Evolutionary conservation across 305 asterid genomes (phyloP).

Genomic region (Fraxinus sp.): DNA sequence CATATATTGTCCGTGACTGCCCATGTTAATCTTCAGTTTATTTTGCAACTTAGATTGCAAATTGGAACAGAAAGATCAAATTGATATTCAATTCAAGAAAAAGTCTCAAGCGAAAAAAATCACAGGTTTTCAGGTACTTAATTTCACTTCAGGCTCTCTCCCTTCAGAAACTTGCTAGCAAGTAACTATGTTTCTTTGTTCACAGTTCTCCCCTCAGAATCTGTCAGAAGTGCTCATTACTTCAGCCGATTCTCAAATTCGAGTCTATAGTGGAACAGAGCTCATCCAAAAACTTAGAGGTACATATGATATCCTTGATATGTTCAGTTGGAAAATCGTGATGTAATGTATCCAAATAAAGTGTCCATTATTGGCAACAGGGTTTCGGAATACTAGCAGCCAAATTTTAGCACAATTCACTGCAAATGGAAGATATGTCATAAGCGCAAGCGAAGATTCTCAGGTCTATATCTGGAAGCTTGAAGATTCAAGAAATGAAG

Average conservation of each 20-base stretch:
- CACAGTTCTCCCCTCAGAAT: conserved; percentile 69
- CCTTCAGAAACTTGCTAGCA: background rate
- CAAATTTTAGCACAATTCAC: conserved; percentile 78
- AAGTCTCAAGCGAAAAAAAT: conserved; percentile 48
- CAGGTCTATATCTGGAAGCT: conserved; percentile 85
- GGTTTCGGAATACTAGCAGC: conserved; percentile 82
- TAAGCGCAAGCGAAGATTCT: conserved; percentile 89
- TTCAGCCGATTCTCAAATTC: conserved; percentile 82
- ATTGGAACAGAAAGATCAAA: conserved; percentile 36
- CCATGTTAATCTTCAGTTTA: conserved; percentile 5
- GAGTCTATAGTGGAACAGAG: conserved; percentile 61
- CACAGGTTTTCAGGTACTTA: conserved; percentile 83
- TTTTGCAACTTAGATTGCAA: conserved; percentile 56
- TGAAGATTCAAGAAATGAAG: conserved; percentile 41
- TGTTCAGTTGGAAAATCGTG: background rate
- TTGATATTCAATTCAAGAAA: conserved; percentile 40
- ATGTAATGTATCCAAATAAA: background rate
- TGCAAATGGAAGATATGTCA: conserved; percentile 66
- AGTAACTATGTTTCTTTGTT: conserved; percentile 7
- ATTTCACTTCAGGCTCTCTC: conserved; percentile 9
- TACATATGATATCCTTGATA: conserved; percentile 9
- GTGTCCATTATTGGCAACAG: conserved; percentile 32
- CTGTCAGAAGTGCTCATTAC: conserved; percentile 75
- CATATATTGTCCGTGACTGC: background rate
- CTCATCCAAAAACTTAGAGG: conserved; percentile 74